Conservation (phyloP, 768 basidiomycete genomes). For the Daedaleopsis nitida region DNA sequence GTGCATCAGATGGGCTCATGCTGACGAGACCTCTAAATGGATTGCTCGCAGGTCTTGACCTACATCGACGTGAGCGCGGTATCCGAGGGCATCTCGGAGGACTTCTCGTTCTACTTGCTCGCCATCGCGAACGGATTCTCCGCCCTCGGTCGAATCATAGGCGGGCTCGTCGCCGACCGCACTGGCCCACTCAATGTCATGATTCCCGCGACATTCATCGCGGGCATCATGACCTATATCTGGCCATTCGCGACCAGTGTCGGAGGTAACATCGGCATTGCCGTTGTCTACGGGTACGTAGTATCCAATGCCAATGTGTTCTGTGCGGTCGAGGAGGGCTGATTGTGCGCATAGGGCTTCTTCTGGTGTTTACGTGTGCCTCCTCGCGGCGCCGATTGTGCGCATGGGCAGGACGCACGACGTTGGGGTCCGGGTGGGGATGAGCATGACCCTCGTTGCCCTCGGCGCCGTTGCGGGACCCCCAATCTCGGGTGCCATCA, state of each 20-base stretch:
- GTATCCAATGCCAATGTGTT: neutral
- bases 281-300: constrained; percentile 65
- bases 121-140: constrained; percentile 71
- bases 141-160: constrained; percentile 57
- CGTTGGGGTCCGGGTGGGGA: constrained; percentile 65
- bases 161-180: constrained; percentile 56
- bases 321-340: neutral
- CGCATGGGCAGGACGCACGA: constrained; percentile 61
- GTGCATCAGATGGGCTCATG: constrained; percentile 28
- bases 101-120: constrained; percentile 65
- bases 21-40: neutral
- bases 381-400: constrained; percentile 59
- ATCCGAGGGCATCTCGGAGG: constrained; percentile 45
- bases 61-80: constrained; percentile 65
- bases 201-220: constrained; percentile 58
- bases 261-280: constrained; percentile 50
- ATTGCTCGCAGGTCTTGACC: constrained; percentile 50
- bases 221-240: constrained; percentile 59
- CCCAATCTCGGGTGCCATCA: constrained; percentile 75
- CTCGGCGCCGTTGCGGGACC: constrained; percentile 69
- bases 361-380: constrained; percentile 62
- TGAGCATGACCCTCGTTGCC: constrained; percentile 61
- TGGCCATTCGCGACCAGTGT: constrained; percentile 67
- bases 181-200: constrained; percentile 70
- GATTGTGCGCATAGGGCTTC: constrained; percentile 44